A percentile compares a stretch with the other conserved stretches of the same genome.
phyloP scores from a whole-genome alignment of 345 rosid species.

The Microcos paniculata region DNA sequence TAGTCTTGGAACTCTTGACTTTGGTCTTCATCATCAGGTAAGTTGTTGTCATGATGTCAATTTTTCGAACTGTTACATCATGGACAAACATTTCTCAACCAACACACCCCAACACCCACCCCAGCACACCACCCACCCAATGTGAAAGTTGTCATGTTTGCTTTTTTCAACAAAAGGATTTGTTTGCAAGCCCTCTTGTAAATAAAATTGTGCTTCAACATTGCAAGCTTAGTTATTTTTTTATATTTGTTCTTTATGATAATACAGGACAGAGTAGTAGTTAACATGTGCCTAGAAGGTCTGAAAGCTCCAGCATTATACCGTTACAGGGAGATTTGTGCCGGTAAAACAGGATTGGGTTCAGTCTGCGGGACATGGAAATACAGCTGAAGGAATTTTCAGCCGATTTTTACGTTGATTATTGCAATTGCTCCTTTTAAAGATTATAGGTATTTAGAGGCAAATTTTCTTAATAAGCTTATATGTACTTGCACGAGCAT shows the following conservation, averaged over 20 bases:
- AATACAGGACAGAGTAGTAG: conserved; percentile 73
- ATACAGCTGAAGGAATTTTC: conserved; percentile 61
- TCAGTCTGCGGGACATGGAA: conserved; percentile 60
- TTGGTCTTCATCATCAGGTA: conserved; percentile 98
- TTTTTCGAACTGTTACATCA: not conserved
- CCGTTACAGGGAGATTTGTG: conserved; percentile 72
- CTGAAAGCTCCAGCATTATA: conserved; percentile 86
- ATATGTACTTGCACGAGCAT: not conserved
- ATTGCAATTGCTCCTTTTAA: conserved; percentile 84
- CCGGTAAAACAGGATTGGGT: conserved; percentile 71
- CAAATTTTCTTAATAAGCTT: not conserved
- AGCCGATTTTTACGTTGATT: conserved; percentile 68
- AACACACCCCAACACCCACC: too few relatives aligned
- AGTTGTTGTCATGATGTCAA: not conserved
- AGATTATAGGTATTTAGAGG: conserved; percentile 70
- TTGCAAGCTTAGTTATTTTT: conserved; percentile 13
- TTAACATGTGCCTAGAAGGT: conserved; percentile 86
- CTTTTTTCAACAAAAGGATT: not conserved
- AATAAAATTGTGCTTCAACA: not conserved
- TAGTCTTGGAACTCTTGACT: conserved; percentile 77
- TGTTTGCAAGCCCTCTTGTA: not conserved
- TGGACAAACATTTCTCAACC: not conserved
- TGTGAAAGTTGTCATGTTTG: not conserved
- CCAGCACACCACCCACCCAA: too few relatives aligned
- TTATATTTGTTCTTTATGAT: not conserved